Conservation (phyloP, 305 asterid species). For the Fraxinus sp. region DNA sequence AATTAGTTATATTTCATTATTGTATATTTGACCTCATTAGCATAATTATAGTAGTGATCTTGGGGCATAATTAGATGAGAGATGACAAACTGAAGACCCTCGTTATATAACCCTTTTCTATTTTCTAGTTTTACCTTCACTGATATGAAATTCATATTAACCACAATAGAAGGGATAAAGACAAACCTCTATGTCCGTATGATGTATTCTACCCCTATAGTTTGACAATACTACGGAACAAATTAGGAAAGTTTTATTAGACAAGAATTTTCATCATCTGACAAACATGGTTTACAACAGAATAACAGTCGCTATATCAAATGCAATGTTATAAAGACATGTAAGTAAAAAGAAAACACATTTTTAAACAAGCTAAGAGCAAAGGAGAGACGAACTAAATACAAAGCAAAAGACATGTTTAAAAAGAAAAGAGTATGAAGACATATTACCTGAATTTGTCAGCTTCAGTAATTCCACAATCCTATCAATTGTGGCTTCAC, state of each 20-base stretch:
- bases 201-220: neutral
- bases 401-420: slow-evolving; percentile 1
- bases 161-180: neutral
- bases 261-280: neutral
- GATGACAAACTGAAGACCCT: neutral
- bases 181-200: neutral
- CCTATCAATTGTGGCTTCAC: slow-evolving; percentile 95
- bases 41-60: neutral
- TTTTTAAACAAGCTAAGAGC: neutral
- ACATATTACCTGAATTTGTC: slow-evolving; percentile 81
- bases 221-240: neutral
- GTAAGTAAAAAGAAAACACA: slow-evolving; percentile 8
- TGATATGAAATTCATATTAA: neutral
- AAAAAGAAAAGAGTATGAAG: slow-evolving; percentile 16
- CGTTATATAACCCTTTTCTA: neutral
- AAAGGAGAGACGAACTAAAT: neutral
- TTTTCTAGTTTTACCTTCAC: neutral
- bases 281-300: neutral
- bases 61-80: neutral
- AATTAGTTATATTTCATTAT: neutral
- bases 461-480: slow-evolving; percentile 80
- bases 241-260: neutral
- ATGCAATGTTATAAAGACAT: slow-evolving; percentile 8
- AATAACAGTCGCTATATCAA: neutral
- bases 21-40: neutral